A percentile compares a stretch with the other conserved stretches of the same genome.
Conservation (phyloP, 306 rosid genomes). For the Castanea mollissima region DNA sequence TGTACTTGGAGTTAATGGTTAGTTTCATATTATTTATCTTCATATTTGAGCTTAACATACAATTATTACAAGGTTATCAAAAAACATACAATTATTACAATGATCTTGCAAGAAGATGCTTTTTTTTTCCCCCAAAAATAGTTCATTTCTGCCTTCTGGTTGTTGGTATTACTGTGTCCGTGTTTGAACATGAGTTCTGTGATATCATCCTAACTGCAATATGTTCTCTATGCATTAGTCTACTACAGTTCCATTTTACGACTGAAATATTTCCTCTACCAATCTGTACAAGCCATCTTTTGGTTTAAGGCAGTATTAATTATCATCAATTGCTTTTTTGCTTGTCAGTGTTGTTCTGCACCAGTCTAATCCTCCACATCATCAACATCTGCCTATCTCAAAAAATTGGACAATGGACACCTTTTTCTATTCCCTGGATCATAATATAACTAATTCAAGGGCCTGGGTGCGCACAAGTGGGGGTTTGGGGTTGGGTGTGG, state of each 20-base stretch:
- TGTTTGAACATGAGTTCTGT: neutral
- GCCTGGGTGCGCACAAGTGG: too few relatives aligned
- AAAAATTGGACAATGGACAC: neutral
- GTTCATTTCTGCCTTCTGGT: neutral
- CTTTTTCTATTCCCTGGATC: neutral
- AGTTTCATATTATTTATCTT: slow-evolving; percentile 14
- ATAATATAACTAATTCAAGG: neutral
- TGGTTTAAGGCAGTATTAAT: neutral
- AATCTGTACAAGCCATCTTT: neutral
- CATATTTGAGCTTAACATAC: neutral
- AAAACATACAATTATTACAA: neutral
- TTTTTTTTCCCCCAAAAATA: neutral
- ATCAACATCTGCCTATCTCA: neutral
- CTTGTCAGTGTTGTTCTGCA: too few relatives aligned
- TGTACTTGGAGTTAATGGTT: slow-evolving; percentile 46
- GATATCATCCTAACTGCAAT: neutral
- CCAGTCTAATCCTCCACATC: too few relatives aligned
- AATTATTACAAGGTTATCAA: neutral
- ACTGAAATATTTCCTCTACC: neutral
- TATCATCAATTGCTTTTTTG: neutral
- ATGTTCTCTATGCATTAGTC: neutral
- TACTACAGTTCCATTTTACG: neutral
- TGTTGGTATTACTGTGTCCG: neutral
- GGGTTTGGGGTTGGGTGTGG: too few relatives aligned
- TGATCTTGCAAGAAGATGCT: neutral